Conservation (phyloP, 2,329 filamentous ascomycete species). For the Chlorencoelia australis region DNA sequence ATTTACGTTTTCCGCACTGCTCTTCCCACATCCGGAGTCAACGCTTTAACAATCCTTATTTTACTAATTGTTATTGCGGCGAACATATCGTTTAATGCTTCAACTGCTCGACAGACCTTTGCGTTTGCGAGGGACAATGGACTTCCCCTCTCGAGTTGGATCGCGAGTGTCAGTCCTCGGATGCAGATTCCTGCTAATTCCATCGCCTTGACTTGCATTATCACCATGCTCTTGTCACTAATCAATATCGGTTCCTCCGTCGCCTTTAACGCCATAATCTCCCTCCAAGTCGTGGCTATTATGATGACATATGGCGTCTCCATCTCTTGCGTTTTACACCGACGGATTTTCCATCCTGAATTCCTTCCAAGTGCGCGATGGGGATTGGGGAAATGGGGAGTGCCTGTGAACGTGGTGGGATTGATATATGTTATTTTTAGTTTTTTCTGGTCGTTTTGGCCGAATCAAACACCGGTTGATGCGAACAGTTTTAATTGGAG, state of each 20-base stretch:
- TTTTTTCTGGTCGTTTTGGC: slow-evolving; percentile 41
- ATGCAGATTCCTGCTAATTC: slow-evolving; percentile 34
- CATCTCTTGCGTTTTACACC: slow-evolving; percentile 33
- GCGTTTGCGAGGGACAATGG: slow-evolving; percentile 36
- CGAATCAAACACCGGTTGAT: slow-evolving; percentile 28
- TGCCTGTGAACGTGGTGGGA: slow-evolving; percentile 33
- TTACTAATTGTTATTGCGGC: slow-evolving; percentile 32
- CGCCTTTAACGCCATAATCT: slow-evolving; percentile 43
- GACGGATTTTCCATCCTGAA: slow-evolving; percentile 29
- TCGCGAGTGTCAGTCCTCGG: slow-evolving; percentile 28
- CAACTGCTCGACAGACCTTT: slow-evolving; percentile 30
- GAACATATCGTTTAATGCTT: slow-evolving; percentile 28
- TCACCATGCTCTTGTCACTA: slow-evolving; percentile 13
- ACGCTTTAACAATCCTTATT: slow-evolving; percentile 21
- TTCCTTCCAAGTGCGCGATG: slow-evolving; percentile 33
- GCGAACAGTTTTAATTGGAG: slow-evolving; percentile 37
- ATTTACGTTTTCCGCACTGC: slow-evolving; percentile 41
- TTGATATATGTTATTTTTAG: slow-evolving; percentile 34
- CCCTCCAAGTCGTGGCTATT: slow-evolving; percentile 38
- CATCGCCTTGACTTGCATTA: slow-evolving; percentile 10
- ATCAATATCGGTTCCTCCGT: slow-evolving; percentile 41
- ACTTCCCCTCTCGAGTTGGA: slow-evolving; percentile 31
- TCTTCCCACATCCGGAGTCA: slow-evolving; percentile 31
- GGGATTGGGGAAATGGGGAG: slow-evolving; percentile 33
- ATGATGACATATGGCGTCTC: slow-evolving; percentile 42